Evolutionary conservation across 345 rosid species (phyloP).

Genomic region (Melastoma malabathricum): DNA sequence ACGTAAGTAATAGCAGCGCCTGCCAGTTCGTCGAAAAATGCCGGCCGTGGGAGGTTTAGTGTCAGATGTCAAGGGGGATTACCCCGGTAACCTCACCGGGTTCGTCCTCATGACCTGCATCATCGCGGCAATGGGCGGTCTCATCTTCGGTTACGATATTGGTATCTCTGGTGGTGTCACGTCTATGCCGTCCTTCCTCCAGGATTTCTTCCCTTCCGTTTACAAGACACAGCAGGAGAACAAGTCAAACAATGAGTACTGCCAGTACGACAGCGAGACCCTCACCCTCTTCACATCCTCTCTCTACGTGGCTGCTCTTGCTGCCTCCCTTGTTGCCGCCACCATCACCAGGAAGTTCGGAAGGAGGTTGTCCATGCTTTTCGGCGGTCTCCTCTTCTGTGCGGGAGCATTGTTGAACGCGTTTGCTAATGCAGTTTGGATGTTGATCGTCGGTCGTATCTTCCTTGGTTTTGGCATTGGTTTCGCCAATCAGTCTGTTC

Average conservation of each 20-base stretch:
- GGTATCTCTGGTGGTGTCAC: slow-evolving; percentile 45
- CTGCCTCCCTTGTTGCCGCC: slow-evolving; percentile 36
- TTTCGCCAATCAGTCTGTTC: no score
- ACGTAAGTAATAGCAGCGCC: no score
- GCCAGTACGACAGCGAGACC: slow-evolving; percentile 34
- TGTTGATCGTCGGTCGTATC: slow-evolving; percentile 53
- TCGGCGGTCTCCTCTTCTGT: no score
- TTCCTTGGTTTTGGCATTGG: no score
- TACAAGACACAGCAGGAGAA: slow-evolving; percentile 16
- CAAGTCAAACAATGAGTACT: slow-evolving; percentile 24
- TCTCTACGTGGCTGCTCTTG: slow-evolving; percentile 38
- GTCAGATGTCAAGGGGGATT: no score
- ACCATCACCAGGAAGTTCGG: slow-evolving; percentile 27
- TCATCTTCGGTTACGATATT: slow-evolving; percentile 29
- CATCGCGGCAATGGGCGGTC: slow-evolving; percentile 16
- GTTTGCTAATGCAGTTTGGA: slow-evolving; percentile 19
- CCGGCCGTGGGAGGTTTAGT: no score
- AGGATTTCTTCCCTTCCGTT: no score
- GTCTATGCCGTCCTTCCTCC: slow-evolving; percentile 44
- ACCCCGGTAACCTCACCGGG: no score
- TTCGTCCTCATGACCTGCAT: slow-evolving; percentile 3
- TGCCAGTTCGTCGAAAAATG: no score
- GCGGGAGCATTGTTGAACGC: slow-evolving; percentile 39
- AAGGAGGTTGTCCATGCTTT: slow-evolving; percentile 25
- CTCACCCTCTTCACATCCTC: no score